Percentiles rank a stretch among this genome's conserved stretches.
Conservation (phyloP, 2,329 filamentous ascomycete genomes). For the Periconia sp. region DNA sequence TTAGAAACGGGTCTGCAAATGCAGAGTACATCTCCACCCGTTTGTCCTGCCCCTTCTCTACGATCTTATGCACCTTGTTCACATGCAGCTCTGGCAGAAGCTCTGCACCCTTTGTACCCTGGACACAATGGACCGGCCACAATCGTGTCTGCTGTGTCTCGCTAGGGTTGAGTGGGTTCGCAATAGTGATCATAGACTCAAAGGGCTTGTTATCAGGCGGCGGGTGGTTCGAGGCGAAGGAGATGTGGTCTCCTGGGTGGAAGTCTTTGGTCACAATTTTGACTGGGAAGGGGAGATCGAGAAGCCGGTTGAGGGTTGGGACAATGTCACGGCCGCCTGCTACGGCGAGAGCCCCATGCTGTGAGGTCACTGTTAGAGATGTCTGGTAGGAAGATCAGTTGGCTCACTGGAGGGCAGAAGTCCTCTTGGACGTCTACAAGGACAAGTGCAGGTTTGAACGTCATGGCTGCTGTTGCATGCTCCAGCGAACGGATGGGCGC, state of each 20-base stretch:
- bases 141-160: conserved; percentile 72
- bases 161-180: conserved; percentile 67
- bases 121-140: conserved; percentile 92
- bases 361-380: conserved; percentile 20
- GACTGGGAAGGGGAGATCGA: conserved; percentile 72
- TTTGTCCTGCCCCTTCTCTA: conserved; percentile 79
- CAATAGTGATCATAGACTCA: conserved; percentile 66
- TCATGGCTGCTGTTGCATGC: too few relatives aligned
- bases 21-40: conserved; percentile 92
- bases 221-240: conserved; percentile 82
- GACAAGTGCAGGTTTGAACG: conserved; percentile 63
- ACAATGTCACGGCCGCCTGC: conserved; percentile 72
- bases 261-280: conserved; percentile 92
- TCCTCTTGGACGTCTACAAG: conserved; percentile 93
- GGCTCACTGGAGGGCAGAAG: conserved; percentile 84
- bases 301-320: conserved; percentile 74
- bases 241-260: conserved; percentile 83
- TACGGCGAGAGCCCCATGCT: conserved; percentile 90
- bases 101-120: conserved; percentile 72
- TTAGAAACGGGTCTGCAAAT: conserved; percentile 80
- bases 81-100: conserved; percentile 74
- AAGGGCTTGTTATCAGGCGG: conserved; percentile 70
- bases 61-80: conserved; percentile 64
- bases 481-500: too few relatives aligned
- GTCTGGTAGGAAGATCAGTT: not conserved